Evolutionary conservation across 2,329 filamentous ascomycete genomes (phyloP).

Genomic region (Daldinia sp.): DNA sequence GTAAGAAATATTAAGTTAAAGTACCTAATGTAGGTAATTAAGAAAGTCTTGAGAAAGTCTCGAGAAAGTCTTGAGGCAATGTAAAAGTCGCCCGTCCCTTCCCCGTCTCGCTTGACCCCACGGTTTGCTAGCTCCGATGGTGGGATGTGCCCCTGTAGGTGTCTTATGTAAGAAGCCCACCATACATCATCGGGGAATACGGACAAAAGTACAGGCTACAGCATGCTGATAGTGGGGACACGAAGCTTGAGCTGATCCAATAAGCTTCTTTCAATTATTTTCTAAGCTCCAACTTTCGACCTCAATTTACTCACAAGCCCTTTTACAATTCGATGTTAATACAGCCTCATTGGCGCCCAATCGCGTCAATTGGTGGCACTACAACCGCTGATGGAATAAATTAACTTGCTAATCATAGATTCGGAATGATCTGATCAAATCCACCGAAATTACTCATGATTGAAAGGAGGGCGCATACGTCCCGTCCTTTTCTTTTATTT

Average conservation of each 20-base stretch:
- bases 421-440: constrained; percentile 26
- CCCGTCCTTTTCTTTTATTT: background rate
- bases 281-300: constrained; percentile 29
- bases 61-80: background rate
- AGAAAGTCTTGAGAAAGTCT: background rate
- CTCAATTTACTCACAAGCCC: constrained; percentile 20
- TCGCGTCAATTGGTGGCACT: background rate
- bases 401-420: background rate
- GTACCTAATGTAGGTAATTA: background rate
- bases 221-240: background rate
- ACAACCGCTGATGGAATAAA: background rate
- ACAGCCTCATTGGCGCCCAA: background rate
- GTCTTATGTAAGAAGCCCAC: constrained; percentile 9
- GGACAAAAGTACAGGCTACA: background rate
- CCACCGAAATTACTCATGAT: constrained; percentile 19
- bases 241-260: constrained; percentile 14
- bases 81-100: constrained; percentile 4
- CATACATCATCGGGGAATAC: constrained; percentile 1
- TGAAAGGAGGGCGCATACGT: constrained; percentile 19
- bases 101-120: constrained; percentile 30
- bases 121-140: constrained; percentile 21
- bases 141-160: constrained; percentile 42
- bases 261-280: constrained; percentile 24
- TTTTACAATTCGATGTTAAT: background rate
- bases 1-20: background rate